phyloP scores from a whole-genome alignment of 2,329 filamentous ascomycete species.

The Phialocephala subalpina region DNA sequence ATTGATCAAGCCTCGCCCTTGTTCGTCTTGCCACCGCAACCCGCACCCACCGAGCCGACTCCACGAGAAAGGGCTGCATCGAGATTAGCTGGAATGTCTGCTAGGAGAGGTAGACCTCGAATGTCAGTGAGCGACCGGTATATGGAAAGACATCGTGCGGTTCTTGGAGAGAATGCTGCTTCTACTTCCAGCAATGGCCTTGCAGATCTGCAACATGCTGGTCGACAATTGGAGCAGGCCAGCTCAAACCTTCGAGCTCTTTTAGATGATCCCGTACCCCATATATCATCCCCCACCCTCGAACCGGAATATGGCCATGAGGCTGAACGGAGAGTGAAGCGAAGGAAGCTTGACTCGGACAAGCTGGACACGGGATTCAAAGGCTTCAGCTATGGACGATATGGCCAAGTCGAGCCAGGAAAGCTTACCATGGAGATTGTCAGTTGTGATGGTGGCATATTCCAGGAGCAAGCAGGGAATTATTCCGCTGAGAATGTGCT shows the following conservation, averaged over 20 bases:
- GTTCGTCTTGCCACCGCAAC: constrained; percentile 35
- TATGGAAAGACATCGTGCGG: constrained; percentile 39
- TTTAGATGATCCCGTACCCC: constrained; percentile 38
- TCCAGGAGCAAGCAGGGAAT: constrained; percentile 61
- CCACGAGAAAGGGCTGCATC: constrained; percentile 23
- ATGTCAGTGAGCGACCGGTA: constrained; percentile 40
- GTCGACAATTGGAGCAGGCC: constrained; percentile 39
- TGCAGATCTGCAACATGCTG: constrained; percentile 37
- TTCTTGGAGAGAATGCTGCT: constrained; percentile 21
- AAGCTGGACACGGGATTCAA: constrained; percentile 54
- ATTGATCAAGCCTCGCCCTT: constrained; percentile 33
- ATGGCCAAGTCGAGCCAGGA: constrained; percentile 86
- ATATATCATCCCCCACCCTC: constrained; percentile 31
- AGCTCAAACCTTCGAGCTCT: constrained; percentile 39
- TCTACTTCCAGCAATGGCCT: constrained; percentile 26
- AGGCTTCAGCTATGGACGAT: constrained; percentile 82
- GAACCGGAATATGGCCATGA: constrained; percentile 39
- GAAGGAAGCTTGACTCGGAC: constrained; percentile 75
- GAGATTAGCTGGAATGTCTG: constrained; percentile 5
- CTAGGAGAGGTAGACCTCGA: constrained; percentile 34
- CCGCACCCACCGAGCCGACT: constrained; percentile 22
- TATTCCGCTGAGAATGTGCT: constrained; percentile 85
- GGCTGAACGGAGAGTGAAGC: constrained; percentile 63
- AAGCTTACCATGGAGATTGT: constrained; percentile 85
- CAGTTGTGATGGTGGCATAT: constrained; percentile 85